Evolutionary conservation across 148 eudicot species (phyloP).

Genomic region (Salicornia ramosissima): DNA sequence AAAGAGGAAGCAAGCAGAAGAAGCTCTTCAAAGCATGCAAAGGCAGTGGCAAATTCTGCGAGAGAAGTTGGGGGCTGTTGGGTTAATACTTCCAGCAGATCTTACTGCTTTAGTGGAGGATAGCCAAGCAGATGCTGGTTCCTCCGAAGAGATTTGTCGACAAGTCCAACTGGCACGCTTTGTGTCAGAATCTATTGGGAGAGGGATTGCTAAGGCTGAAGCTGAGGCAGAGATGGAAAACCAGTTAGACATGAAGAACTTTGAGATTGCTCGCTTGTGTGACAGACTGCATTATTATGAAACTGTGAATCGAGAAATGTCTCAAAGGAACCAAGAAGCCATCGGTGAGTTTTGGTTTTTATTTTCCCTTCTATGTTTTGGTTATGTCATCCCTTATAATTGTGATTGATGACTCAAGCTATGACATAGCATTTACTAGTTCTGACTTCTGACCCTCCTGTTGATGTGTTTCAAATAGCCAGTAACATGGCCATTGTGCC

Average conservation of each 20-base stretch:
- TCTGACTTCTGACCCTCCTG: too few relatives aligned
- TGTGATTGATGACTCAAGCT: background rate
- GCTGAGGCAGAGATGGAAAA: constrained; percentile 77
- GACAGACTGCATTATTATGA: constrained; percentile 87
- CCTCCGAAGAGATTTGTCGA: constrained; percentile 52
- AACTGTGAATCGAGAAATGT: constrained; percentile 92
- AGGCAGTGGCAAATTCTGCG: constrained; percentile 58
- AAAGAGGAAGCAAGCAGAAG: constrained; percentile 87
- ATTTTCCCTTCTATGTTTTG: background rate
- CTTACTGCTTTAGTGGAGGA: constrained; percentile 37
- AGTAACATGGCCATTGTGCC: background rate
- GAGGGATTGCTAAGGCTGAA: constrained; percentile 78
- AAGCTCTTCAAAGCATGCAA: constrained; percentile 47
- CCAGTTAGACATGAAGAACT: constrained; percentile 71
- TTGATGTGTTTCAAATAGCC: background rate
- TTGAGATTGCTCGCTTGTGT: constrained; percentile 78
- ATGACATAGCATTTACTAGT: background rate
- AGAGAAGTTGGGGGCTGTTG: constrained; percentile 55
- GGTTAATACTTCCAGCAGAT: constrained; percentile 63
- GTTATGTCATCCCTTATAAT: background rate
- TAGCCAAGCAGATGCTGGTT: constrained; percentile 32
- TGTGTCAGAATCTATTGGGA: constrained; percentile 75
- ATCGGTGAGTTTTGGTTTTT: constrained; percentile 50
- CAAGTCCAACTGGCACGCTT: constrained; percentile 64
- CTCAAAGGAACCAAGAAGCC: constrained; percentile 95